Evolutionary conservation across 768 basidiomycete species (phyloP).

Genomic region (Lepiota brunneoincarnata): DNA sequence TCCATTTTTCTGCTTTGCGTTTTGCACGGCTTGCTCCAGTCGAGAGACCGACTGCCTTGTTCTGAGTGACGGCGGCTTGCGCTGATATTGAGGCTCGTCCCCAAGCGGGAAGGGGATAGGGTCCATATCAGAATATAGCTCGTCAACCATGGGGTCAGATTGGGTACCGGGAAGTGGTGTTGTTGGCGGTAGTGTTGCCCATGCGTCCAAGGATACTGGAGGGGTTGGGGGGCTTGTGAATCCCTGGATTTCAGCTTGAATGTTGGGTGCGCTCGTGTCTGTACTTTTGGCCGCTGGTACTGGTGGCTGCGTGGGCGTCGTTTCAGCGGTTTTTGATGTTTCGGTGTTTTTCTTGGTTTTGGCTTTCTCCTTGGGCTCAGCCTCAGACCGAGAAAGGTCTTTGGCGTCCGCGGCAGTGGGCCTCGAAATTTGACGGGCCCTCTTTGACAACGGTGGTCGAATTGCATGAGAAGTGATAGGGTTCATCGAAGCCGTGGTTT

Average conservation of each 20-base stretch:
- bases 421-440: not conserved
- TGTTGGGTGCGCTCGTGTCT: not conserved
- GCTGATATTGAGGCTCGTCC: conserved; percentile 1
- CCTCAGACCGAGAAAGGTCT: not conserved
- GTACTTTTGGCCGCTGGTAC: not conserved
- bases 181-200: conserved; percentile 14
- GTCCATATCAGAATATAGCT: conserved; percentile 24
- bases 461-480: not conserved
- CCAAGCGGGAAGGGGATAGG: conserved; percentile 6
- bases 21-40: not conserved
- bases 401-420: not conserved
- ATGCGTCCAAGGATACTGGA: conserved; percentile 9
- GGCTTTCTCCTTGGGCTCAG: not conserved
- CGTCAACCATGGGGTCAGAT: conserved; percentile 25
- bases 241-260: not conserved
- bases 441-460: not conserved
- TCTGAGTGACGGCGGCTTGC: not conserved
- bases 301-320: not conserved
- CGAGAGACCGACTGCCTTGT: not conserved
- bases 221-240: not conserved
- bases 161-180: conserved; percentile 6
- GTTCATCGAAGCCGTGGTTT: not conserved
- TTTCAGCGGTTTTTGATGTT: not conserved
- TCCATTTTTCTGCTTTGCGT: not conserved
- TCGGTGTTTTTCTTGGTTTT: not conserved